These are phyloP conservation scores for Pythium coloratum DNA, from an alignment of 352 stramenopile genomes.

Conservation along the genomic window DNA sequence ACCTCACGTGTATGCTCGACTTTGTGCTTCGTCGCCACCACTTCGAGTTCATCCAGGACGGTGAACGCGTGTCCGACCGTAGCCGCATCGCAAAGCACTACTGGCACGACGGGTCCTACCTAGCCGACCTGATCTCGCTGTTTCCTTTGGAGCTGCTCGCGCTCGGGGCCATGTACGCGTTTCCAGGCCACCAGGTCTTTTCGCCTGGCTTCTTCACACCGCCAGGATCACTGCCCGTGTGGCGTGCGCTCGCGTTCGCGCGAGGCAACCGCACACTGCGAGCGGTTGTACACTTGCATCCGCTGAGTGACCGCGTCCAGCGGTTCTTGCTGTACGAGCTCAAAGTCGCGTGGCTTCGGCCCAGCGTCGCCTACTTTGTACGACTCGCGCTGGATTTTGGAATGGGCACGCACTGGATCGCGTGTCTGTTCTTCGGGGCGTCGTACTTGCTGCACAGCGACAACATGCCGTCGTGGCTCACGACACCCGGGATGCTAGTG, in stretches of 20 bases:
- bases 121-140: conserved; percentile 52
- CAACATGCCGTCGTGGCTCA: conserved; percentile 48
- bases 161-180: conserved; percentile 17
- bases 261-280: conserved; percentile 58
- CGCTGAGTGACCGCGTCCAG: conserved; percentile 47
- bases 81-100: conserved; percentile 41
- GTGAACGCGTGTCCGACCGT: conserved; percentile 16
- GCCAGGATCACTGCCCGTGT: conserved; percentile 30
- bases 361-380: conserved; percentile 37
- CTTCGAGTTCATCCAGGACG: conserved; percentile 31
- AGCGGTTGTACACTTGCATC: conserved; percentile 41
- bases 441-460: conserved; percentile 45
- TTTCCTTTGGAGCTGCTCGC: conserved; percentile 50
- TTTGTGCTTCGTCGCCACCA: conserved; percentile 31
- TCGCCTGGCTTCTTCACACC: conserved; percentile 26
- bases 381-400: conserved; percentile 38
- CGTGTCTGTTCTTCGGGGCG: conserved; percentile 42
- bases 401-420: conserved; percentile 31
- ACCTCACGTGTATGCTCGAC: conserved; percentile 38
- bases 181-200: conserved; percentile 10
- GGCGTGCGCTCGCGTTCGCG: conserved; percentile 48
- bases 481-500: conserved; percentile 41
- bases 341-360: conserved; percentile 27
- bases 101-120: conserved; percentile 42
- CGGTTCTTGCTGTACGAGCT: conserved; percentile 58